Base-by-base conservation (phyloP, 345 rosid genomes). In the Passiflora organensis region DNA sequence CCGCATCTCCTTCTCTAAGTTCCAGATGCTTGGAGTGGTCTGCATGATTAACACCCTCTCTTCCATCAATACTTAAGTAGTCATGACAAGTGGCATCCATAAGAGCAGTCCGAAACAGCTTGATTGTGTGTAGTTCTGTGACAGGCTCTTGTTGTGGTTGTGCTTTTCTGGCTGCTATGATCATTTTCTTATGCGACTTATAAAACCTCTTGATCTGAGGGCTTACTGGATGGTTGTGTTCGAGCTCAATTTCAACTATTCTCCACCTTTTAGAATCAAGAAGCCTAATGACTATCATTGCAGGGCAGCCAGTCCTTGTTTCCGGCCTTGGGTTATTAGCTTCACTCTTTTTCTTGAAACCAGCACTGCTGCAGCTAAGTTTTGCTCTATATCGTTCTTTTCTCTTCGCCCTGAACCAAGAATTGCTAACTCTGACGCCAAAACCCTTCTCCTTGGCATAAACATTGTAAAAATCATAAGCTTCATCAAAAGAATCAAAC, bases 351-450 rank as follows among this genome's bases (percentile, higher is more conserved):
- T 77, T 77, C 59, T 77, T 73, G 62, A 77, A 77, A 32, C 82
- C 82, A 14, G 78, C 82, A 67, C 76, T 77, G 51, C 78, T 77
- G 63, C 81, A 77, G 53, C 76, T 77, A 70, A 77, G 78, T 73
- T 77, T 77, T 32, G 78, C 81, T 70, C 81, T 64, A 36, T 73
- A 77, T 0, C 78, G 69, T 60, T 77, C 78, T 58, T 77, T 77
- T 43, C 69, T 48, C 72, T 70, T 73, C 60, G 81, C 59, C 50
- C 76, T 70, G 59, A 69, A 77, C 82, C 78, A 73, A 0, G 78
- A 72, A 52, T 77, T 77, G 55, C 82, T 67, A 47, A 77, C 82
- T 67, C 82, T 67, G 20, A 77, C 66, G n/a, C 82, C 82, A 61
- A 77, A 77, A 41, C 78, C 82, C 24, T 48, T 74, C 17, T 73